Base-by-base conservation (phyloP, 257 asterid species). In the Gynochthodes officinalis region DNA sequence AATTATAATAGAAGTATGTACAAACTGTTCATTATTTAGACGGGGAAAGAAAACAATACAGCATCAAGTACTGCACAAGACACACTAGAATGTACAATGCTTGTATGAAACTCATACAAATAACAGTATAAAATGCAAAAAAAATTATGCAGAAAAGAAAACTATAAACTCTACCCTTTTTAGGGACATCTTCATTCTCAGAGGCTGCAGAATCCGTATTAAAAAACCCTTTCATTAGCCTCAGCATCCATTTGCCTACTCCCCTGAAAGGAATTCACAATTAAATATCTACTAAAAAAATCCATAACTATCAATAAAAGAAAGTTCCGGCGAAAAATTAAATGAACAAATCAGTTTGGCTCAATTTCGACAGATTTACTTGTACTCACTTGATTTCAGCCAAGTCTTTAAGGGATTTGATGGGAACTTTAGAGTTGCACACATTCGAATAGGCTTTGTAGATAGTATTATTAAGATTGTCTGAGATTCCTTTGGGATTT, bases 171-270 rank as follows among this genome's bases (percentile, higher is more conserved):
- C 75, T 78, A 90, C 97, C 98, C 67, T 79, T 84, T 71, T 57
- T 74, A 28, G 82, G 37, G 75, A 80, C 57, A 59, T 81, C 82
- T 1, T 85, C 88, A 14, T 46, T 79, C 64, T 82, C 91, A 15
- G 86, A 82, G 73, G 76, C 67, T 72, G 75, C 81, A 49, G 86
- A 73, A 66, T 83, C 90, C 4, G 78, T 62, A 64, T 75, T 77
- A 68, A 94, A 94, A 78, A 82, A 86, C 19, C 82, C 97, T 87
- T 86, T 86, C 95, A 88, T 82, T 80, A 82, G 89, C 90, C 85
- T 91, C 89, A 94, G 76, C 70, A 88, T 88, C 97, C 97, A 94
- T 85, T 94, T 89, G 43, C 99, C 99, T 13, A 94, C 86, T 35
- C 98, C 98, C 84, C 98, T 94, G 67, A 48, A 81, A 54, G 42